These are phyloP conservation scores for Cucumis cinereus DNA, from an alignment of 306 rosid genomes.

Conservation along the genomic window DNA sequence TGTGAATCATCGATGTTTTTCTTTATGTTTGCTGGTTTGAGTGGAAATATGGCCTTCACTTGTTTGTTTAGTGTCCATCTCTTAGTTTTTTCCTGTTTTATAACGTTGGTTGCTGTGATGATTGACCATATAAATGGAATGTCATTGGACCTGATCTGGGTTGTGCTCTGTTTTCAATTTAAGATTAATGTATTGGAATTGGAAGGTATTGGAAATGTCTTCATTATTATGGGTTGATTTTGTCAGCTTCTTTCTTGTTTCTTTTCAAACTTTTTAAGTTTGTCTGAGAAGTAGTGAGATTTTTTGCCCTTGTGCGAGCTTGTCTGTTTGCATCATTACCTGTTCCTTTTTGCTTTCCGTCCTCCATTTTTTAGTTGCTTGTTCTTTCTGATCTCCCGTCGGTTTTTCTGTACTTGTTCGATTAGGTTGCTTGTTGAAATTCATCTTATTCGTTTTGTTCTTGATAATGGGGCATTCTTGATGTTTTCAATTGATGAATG, in stretches of 20 bases:
- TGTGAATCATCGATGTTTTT: constrained; percentile 6
- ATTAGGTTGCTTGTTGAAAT: too few relatives aligned
- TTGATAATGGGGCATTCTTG: too few relatives aligned
- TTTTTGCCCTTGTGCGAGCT: background rate
- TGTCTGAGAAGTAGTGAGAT: background rate
- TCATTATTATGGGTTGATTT: background rate
- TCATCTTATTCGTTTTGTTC: too few relatives aligned
- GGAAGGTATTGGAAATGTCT: background rate
- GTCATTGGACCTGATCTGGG: background rate
- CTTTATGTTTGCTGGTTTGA: constrained; percentile 3
- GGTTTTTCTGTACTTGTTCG: too few relatives aligned
- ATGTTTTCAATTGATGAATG: too few relatives aligned
- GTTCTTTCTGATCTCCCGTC: too few relatives aligned
- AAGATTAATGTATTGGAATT: background rate
- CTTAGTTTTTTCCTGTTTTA: background rate
- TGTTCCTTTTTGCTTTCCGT: background rate
- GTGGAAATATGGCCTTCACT: constrained; percentile 2
- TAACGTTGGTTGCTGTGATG: background rate
- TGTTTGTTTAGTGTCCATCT: background rate
- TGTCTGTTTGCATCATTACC: background rate
- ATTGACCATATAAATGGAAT: background rate
- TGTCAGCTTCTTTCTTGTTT: background rate
- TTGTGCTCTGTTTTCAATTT: constrained; percentile 6
- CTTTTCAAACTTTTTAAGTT: background rate
- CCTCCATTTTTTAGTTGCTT: too few relatives aligned